Conservation (phyloP, 495 filamentous ascomycete species). For the Rhypophila decipiens region DNA sequence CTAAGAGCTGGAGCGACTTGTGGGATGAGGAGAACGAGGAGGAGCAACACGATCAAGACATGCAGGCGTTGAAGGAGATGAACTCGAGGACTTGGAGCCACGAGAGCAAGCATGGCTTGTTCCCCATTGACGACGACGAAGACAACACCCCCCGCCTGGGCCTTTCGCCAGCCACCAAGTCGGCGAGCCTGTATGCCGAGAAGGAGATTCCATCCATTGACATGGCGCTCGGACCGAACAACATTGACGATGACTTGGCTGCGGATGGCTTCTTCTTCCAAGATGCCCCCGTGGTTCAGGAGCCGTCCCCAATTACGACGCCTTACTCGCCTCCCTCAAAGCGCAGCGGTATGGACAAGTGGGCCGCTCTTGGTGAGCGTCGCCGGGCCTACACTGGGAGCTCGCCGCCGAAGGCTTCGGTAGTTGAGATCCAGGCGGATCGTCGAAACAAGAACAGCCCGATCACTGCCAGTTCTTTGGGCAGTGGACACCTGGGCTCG, state of each 20-base stretch:
- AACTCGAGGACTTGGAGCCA: slow-evolving; percentile 79
- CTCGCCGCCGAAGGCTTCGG: slow-evolving; percentile 34
- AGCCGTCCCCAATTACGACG: slow-evolving; percentile 26
- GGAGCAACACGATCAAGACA: slow-evolving; percentile 52
- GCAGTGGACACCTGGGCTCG: slow-evolving; percentile 28
- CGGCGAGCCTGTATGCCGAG: slow-evolving; percentile 30
- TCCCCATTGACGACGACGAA: slow-evolving; percentile 28
- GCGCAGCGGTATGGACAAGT: slow-evolving; percentile 66
- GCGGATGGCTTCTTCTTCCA: slow-evolving; percentile 65
- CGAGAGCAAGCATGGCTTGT: slow-evolving; percentile 52
- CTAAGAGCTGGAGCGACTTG: slow-evolving; percentile 96
- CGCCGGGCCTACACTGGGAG: slow-evolving; percentile 58
- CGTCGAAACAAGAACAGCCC: slow-evolving; percentile 22
- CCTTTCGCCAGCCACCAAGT: slow-evolving; percentile 46
- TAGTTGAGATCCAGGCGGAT: slow-evolving; percentile 34
- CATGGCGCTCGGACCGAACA: slow-evolving; percentile 33
- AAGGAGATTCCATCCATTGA: slow-evolving; percentile 35
- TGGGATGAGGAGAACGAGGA: slow-evolving; percentile 88
- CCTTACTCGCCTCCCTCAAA: slow-evolving; percentile 47
- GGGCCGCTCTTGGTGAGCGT: slow-evolving; percentile 76
- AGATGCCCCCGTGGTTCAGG: slow-evolving; percentile 44
- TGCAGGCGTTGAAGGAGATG: slow-evolving; percentile 60
- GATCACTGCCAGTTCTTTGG: slow-evolving; percentile 26
- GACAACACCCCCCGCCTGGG: slow-evolving; percentile 44
- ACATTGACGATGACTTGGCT: slow-evolving; percentile 51